Evolutionary conservation across 352 stramenopile species (phyloP).

Genomic region (Phytopythium helicoides): DNA sequence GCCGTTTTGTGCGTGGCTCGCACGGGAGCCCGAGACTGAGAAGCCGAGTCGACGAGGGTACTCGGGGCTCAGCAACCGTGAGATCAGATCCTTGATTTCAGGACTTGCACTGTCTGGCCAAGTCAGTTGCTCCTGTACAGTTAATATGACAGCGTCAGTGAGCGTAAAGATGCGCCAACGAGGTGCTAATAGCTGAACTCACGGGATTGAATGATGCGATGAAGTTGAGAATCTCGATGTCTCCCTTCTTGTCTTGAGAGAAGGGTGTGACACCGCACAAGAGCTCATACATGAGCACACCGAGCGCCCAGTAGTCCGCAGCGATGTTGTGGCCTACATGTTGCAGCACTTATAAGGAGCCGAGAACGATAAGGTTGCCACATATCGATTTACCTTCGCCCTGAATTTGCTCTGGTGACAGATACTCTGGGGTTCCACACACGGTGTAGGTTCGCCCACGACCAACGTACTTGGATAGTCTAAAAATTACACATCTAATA

Average conservation of each 20-base stretch:
- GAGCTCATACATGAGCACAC: constrained; percentile 94
- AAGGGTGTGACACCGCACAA: constrained; percentile 90
- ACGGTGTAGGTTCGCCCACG: constrained; percentile 83
- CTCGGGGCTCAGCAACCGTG: constrained; percentile 58
- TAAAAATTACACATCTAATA: constrained; percentile 13
- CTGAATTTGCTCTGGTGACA: constrained; percentile 86
- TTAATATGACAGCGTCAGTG: not conserved
- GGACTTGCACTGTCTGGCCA: constrained; percentile 67
- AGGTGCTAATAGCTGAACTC: constrained; percentile 13
- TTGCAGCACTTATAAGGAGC: not conserved
- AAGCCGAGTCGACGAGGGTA: constrained; percentile 55
- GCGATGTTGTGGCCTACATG: constrained; percentile 73
- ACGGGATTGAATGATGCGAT: constrained; percentile 80
- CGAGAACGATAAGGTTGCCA: not conserved
- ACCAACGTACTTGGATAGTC: constrained; percentile 85
- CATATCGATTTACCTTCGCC: constrained; percentile 49
- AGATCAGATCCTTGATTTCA: constrained; percentile 73
- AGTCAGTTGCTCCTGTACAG: constrained; percentile 48
- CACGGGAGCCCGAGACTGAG: constrained; percentile 39
- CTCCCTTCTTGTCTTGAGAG: constrained; percentile 72
- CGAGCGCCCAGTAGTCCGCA: constrained; percentile 93
- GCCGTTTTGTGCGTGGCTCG: constrained; percentile 38
- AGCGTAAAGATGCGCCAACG: not conserved
- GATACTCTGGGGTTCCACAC: constrained; percentile 82
- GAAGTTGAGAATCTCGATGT: constrained; percentile 87